phyloP scores from a whole-genome alignment of 441 rosid species.

The Metrosideros polymorpha region DNA sequence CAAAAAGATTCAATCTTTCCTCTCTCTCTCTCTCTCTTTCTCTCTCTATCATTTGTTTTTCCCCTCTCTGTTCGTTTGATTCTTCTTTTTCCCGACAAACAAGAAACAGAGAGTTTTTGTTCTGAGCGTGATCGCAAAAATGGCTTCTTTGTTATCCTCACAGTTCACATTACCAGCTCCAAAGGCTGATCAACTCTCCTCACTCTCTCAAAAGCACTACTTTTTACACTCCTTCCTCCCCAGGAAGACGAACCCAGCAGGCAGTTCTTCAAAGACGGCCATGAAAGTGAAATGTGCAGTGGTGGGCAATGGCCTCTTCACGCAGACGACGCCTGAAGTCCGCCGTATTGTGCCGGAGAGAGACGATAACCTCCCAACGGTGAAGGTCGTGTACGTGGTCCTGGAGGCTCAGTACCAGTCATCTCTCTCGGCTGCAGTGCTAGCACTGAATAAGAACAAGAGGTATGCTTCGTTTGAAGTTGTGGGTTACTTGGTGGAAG shows the following conservation, averaged over 20 bases:
- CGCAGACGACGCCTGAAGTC: constrained; percentile 83
- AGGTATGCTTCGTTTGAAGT: constrained; percentile 63
- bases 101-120: constrained; percentile 11
- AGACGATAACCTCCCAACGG: constrained; percentile 54
- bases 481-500: constrained; percentile 79
- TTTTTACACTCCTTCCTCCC: constrained; percentile 77
- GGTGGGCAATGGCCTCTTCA: constrained; percentile 88
- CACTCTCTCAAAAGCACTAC: constrained; percentile 58
- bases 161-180: constrained; percentile 57
- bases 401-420: constrained; percentile 96
- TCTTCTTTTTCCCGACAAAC: constrained; percentile 2
- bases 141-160: constrained; percentile 77
- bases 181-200: constrained; percentile 62
- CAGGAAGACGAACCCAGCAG: constrained; percentile 22
- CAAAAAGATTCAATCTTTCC: not conserved
- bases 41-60: not conserved
- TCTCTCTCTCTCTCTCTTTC: not conserved
- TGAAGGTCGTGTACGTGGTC: constrained; percentile 84
- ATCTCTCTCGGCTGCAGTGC: constrained; percentile 48
- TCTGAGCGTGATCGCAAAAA: constrained; percentile 8
- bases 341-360: constrained; percentile 79
- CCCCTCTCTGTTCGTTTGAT: not conserved
- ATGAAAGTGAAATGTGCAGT: constrained; percentile 49
- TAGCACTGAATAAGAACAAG: constrained; percentile 48
- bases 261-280: constrained; percentile 27